Conservation (phyloP, 1,284 basidiomycete genomes). For the Macrocybe sp. region DNA sequence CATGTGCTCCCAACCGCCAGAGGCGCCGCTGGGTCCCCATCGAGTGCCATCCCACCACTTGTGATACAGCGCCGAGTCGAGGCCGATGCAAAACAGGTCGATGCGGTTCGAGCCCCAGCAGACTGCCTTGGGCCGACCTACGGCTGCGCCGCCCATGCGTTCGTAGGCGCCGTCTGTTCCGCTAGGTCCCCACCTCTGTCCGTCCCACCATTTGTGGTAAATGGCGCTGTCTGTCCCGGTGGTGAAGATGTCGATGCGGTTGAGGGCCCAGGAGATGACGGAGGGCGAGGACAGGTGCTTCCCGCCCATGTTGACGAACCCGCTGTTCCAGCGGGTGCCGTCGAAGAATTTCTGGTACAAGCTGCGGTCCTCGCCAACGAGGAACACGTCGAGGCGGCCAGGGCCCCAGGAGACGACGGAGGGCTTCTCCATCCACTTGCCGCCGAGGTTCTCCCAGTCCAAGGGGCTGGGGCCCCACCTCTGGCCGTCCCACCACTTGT, state of each 20-base stretch:
- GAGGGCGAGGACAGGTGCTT: background rate
- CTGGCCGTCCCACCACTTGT: slow-evolving; percentile 10
- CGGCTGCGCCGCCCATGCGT: slow-evolving; percentile 1
- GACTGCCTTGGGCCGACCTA: slow-evolving; percentile 3
- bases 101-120: slow-evolving; percentile 6
- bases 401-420: slow-evolving; percentile 6
- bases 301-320: slow-evolving; percentile 3
- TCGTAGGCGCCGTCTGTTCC: background rate
- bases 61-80: slow-evolving; percentile 2
- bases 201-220: slow-evolving; percentile 6
- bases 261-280: slow-evolving; percentile 1
- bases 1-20: slow-evolving; percentile 1
- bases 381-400: slow-evolving; percentile 7
- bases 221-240: slow-evolving; percentile 3
- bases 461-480: background rate
- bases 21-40: background rate
- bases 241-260: slow-evolving; percentile 4
- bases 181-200: slow-evolving; percentile 1
- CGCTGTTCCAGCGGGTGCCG: slow-evolving; percentile 6
- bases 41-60: slow-evolving; percentile 3
- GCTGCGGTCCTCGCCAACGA: slow-evolving; percentile 5
- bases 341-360: slow-evolving; percentile 7
- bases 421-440: slow-evolving; percentile 7
- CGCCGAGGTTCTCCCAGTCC: slow-evolving; percentile 8
- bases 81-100: slow-evolving; percentile 4